Evolutionary conservation across 495 filamentous ascomycete genomes (phyloP), one percentile per base, ranked within the genome.

Genomic region (Penicillium ucsense): DNA sequence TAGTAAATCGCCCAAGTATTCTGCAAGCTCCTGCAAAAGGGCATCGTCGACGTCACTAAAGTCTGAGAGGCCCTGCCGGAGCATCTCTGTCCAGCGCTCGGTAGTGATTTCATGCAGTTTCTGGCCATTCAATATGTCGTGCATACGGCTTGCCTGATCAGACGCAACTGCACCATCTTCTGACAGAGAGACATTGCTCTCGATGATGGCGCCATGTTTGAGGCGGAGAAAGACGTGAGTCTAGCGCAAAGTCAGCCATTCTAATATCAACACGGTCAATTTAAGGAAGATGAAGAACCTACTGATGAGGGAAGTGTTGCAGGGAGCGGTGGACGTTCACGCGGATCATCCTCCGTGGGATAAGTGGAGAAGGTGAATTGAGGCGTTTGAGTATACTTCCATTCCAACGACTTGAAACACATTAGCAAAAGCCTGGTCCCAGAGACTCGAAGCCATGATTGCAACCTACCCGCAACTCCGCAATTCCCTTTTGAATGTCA

Each of bases 351-450:
- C 37, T 76, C 70, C 8, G 68, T 77, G 3, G 64, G 55, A 50
- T 74, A 70, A 12, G 75, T 80, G 5, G 78, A 81, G 40, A 94
- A 83, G 28, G 78, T 84, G 60, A 96, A 95, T 55, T 83, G 79
- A 0, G 89, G 89, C 12, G 89, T 95, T 62, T 94, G 87, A 3
- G 74, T 76, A 61, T 82, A 94, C 53, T 84, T 83, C 86, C 88
- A 94, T 8, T 84, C 81, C 4, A 66, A 57, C 0, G 85, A 88
- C 79, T 87, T 39, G 12, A 29, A 31, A 5, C 6, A 20, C 37
- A 31, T 57, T 45, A 56, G 52, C 10, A 8, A 40, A 20, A 20
- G 20, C 20, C 29, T 7, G 6, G 32, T 43, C 5, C 7, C 3
- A 4, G 5, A 20, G 11, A 33, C 67, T 61, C 29, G 3, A 30